Percentiles rank a stretch among this genome's conserved stretches.
Conservation (phyloP, 352 stramenopile genomes). For the Phytophthora lateralis region DNA sequence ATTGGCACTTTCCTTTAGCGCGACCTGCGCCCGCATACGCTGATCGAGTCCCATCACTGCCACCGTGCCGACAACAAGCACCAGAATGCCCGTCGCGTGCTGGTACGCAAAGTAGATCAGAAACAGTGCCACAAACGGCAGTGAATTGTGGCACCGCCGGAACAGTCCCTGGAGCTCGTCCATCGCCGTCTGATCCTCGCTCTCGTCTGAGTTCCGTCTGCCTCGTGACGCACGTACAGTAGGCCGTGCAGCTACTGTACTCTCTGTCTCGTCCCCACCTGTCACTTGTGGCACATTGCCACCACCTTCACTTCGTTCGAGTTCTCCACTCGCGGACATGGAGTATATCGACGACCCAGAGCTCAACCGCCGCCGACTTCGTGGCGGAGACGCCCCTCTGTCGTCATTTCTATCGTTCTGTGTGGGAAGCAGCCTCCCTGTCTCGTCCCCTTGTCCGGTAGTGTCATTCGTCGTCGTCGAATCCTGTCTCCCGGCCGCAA, state of each 20-base stretch:
- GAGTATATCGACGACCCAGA: slow-evolving; percentile 26
- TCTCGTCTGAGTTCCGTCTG: slow-evolving; percentile 34
- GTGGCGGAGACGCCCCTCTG: slow-evolving; percentile 9
- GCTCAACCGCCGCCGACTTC: slow-evolving; percentile 24
- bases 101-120: slow-evolving; percentile 83
- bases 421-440: slow-evolving; percentile 11
- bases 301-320: slow-evolving; percentile 18
- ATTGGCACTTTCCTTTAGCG: slow-evolving; percentile 78
- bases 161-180: slow-evolving; percentile 72
- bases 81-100: slow-evolving; percentile 70
- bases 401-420: slow-evolving; percentile 4
- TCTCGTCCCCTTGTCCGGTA: slow-evolving; percentile 16
- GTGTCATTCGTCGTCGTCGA: slow-evolving; percentile 5
- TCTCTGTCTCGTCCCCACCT: slow-evolving; percentile 2
- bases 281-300: neutral
- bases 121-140: slow-evolving; percentile 76
- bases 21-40: slow-evolving; percentile 65
- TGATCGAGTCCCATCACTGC: slow-evolving; percentile 79
- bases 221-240: slow-evolving; percentile 10
- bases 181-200: slow-evolving; percentile 55
- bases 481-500: slow-evolving; percentile 20
- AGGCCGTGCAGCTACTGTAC: neutral
- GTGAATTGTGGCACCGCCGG: slow-evolving; percentile 69
- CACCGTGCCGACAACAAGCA: slow-evolving; percentile 68
- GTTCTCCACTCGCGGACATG: slow-evolving; percentile 24